phyloP scores from a whole-genome alignment of 2,329 filamentous ascomycete species.

The Septoria petroselini region DNA sequence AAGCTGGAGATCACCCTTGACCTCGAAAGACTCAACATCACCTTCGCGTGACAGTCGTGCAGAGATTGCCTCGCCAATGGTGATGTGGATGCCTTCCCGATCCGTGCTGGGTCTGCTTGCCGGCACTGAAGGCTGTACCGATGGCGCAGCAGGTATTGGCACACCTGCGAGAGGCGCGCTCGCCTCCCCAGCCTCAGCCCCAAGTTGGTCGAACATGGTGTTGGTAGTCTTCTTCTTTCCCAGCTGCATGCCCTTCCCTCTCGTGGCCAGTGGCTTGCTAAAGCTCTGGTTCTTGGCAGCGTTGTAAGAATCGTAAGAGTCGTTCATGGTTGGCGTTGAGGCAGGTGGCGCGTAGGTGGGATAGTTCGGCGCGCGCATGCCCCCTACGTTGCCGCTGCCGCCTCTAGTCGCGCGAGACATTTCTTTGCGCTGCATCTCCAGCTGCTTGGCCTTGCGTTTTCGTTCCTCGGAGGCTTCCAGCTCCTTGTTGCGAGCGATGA shows the following conservation, averaged over 20 bases:
- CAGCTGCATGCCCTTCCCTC: slow-evolving; percentile 98
- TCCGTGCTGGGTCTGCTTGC: slow-evolving; percentile 65
- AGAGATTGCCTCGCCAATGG: slow-evolving; percentile 83
- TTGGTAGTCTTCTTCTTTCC: slow-evolving; percentile 98
- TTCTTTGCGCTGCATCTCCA: slow-evolving; percentile 98
- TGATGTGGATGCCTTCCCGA: slow-evolving; percentile 81
- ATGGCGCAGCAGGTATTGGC: slow-evolving; percentile 49
- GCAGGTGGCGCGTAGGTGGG: slow-evolving; percentile 89
- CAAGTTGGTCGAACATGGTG: slow-evolving; percentile 95
- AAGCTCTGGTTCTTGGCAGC: slow-evolving; percentile 94
- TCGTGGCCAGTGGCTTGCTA: slow-evolving; percentile 70
- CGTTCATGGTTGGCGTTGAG: slow-evolving; percentile 69
- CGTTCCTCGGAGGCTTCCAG: slow-evolving; percentile 96
- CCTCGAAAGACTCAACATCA: slow-evolving; percentile 75
- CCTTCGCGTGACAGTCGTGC: slow-evolving; percentile 88
- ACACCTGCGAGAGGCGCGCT: slow-evolving; percentile 61
- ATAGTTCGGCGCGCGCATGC: slow-evolving; percentile 73
- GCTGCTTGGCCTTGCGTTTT: slow-evolving; percentile 96
- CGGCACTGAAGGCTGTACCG: slow-evolving; percentile 49
- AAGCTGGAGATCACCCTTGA: slow-evolving; percentile 89
- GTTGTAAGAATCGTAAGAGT: slow-evolving; percentile 91
- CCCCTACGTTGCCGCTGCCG: slow-evolving; percentile 30
- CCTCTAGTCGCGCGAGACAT: slow-evolving; percentile 70
- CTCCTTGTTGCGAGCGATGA: slow-evolving; percentile 95
- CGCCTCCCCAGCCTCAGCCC: slow-evolving; percentile 82